Base-by-base conservation (phyloP, 176 grass and related monocot genomes). In the Carex myosuroides region DNA sequence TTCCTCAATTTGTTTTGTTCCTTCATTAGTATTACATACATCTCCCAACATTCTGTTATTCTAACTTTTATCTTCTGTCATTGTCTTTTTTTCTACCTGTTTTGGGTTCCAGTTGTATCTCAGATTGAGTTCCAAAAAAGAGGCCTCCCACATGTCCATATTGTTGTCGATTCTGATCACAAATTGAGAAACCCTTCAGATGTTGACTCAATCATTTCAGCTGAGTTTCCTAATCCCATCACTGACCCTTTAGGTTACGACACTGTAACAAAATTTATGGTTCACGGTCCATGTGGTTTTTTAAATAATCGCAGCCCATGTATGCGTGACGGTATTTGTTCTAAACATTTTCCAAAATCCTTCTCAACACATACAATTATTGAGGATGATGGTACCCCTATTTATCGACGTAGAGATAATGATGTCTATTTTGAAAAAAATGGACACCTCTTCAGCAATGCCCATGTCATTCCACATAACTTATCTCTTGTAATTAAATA, bases 401-500 rank as follows among this genome's bases (percentile, higher is more conserved):
- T 85, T 13, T 87, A 90, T 6, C 84, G 11, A 21, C 7, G 75
- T 20, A 74, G n/a, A 57, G 13, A 84, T 57, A 52, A 90, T 76
- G 73, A 26, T 0, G 37, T 17, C 2, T 79, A 1, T 12, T 6
- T 87, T 0, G 18, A 80, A 20, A 80, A 65, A 81, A 80, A 84
- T 60, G 29, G 85, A 14, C 21, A 79, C 2, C 24, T 30, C 7
- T 16, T 72, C 8, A 50, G 81, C 11, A 86, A 63, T 1, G 24
- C 22, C 3, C 86, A 55, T 62, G 68, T 84, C 8, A 69, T 90
- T 1, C 56, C 56, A 0, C 64, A 81, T 33, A 85, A 89, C 3
- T 7, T 0, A 30, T 18, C 26, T 32, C 7, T 89, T 0, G 1
- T 85, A 5, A 9, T 81, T 32, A 85, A 85, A 21, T 88, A 52